phyloP scores from a whole-genome alignment of 148 eudicot species.

The Bassia scoparia region DNA sequence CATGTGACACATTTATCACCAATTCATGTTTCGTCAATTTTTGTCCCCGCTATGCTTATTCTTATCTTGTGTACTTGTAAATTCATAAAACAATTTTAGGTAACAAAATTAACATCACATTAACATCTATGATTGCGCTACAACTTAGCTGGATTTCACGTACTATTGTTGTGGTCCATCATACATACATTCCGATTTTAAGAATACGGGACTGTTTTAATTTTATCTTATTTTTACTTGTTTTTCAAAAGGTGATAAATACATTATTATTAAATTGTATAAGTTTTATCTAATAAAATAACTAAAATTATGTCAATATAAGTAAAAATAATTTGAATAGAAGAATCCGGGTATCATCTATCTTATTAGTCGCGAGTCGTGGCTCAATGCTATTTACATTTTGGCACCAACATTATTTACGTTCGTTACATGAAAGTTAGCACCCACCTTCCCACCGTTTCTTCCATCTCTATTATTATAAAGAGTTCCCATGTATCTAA shows the following conservation, averaged over 20 bases:
- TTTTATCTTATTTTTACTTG: no score
- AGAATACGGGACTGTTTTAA: no score
- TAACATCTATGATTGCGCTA: slow-evolving; percentile 2
- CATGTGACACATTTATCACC: background rate
- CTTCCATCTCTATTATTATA: background rate
- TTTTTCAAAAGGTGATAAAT: no score
- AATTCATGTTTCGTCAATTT: slow-evolving; percentile 12
- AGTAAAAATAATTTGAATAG: no score
- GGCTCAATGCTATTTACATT: background rate
- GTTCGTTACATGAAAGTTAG: background rate
- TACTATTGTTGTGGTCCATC: background rate
- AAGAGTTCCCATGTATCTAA: background rate
- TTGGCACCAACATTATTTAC: slow-evolving; percentile 10
- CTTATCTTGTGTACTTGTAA: background rate
- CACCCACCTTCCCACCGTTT: background rate
- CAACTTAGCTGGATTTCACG: slow-evolving; percentile 22
- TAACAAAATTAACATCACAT: background rate
- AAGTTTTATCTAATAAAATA: no score
- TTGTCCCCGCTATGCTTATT: slow-evolving; percentile 25
- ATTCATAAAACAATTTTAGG: slow-evolving; percentile 5
- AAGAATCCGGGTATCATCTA: no score
- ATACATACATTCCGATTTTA: background rate
- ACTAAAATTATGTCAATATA: no score
- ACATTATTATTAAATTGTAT: no score
- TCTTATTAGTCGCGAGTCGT: no score